Evolutionary conservation across 2,329 filamentous ascomycete genomes (phyloP), one percentile per base, ranked within the genome.

Genomic region (Alternaria triticimaculans): DNA sequence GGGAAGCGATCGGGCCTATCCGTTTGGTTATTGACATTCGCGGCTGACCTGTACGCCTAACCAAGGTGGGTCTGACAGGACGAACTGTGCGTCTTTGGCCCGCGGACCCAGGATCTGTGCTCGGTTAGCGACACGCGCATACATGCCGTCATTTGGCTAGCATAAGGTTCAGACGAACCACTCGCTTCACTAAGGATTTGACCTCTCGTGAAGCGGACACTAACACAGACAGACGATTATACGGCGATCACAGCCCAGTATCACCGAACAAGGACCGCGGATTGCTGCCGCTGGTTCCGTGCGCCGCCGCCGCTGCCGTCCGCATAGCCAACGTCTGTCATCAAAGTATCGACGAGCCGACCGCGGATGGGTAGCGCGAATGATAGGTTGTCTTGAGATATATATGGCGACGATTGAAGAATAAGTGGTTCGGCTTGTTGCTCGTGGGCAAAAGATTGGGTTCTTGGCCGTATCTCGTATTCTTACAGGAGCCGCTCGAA

Each of bases 181-280:
- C 30, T 49, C 54, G 59, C 59, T 49, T 58, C 54, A 37, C 49
- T 14, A 26, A 7, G 18, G 20, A 28, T 7, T 44, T 2, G 28
- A 57, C 49, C 30, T 58, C 18, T 21, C 20, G 25, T n/a, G 55
- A 41, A 23, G n/a, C 26, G 23, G 44, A 43, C 20, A 23, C 51
- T 41, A 63, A 45, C 37, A 49, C 25, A 15, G 14, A 20, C 15
- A 20, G 25, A 41, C 25, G 23, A 12, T 48, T 62, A 54, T 28
- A n/a, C 33, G 55, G 62, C 55, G 58, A 62, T 62, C 54, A 48
- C 55, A 59, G 28, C 3, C 41, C 30, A 43, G 30, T 51, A 45
- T 41, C 51, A n/a, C 30, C 66, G 61, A 58, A 58, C 60, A 65
- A 67, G 66, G 67, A 60, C 67, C 60, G 56, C 50, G 56, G 56